A percentile compares a stretch with the other conserved stretches of the same genome.
Evolutionary conservation across 2,329 filamentous ascomycete species (phyloP).

Genomic region (Cercospora zeina): DNA sequence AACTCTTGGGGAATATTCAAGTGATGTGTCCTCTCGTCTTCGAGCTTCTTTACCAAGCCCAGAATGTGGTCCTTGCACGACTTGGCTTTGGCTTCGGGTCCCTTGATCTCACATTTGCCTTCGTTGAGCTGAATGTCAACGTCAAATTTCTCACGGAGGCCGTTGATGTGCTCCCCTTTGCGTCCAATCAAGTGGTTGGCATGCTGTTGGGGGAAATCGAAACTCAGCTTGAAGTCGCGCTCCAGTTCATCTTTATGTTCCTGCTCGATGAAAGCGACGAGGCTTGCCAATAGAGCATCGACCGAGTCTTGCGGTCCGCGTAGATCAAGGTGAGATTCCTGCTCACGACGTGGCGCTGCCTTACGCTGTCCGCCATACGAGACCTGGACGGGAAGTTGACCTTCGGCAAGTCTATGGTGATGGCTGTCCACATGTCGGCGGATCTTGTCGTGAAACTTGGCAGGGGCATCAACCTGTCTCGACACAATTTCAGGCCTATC

Average conservation of each 20-base stretch:
- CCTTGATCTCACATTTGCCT: constrained; percentile 92
- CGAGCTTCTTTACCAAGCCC: constrained; percentile 74
- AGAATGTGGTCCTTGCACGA: constrained; percentile 80
- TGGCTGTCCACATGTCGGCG: constrained; percentile 60
- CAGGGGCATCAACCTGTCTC: constrained; percentile 55
- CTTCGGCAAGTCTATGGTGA: constrained; percentile 52
- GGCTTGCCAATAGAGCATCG: constrained; percentile 69
- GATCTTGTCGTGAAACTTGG: constrained; percentile 65
- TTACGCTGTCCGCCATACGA: constrained; percentile 50
- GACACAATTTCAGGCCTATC: constrained; percentile 58
- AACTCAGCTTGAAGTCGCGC: constrained; percentile 79
- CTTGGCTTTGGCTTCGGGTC: constrained; percentile 91
- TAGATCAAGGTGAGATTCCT: constrained; percentile 60
- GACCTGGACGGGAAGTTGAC: constrained; percentile 59
- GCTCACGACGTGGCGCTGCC: constrained; percentile 49
- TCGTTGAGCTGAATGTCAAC: constrained; percentile 86
- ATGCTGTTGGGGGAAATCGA: constrained; percentile 93
- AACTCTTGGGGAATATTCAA: constrained; percentile 92
- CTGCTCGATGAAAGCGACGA: constrained; percentile 76
- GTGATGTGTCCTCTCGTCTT: constrained; percentile 83
- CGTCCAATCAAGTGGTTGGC: constrained; percentile 79
- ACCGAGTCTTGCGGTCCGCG: constrained; percentile 75
- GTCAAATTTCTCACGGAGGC: constrained; percentile 67
- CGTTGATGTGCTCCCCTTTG: constrained; percentile 67
- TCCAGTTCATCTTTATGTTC: constrained; percentile 93